Evolutionary conservation across 2,329 filamentous ascomycete genomes (phyloP), one percentile per base, ranked within the genome.

Genomic region (Clarireedia homoeocarpa): DNA sequence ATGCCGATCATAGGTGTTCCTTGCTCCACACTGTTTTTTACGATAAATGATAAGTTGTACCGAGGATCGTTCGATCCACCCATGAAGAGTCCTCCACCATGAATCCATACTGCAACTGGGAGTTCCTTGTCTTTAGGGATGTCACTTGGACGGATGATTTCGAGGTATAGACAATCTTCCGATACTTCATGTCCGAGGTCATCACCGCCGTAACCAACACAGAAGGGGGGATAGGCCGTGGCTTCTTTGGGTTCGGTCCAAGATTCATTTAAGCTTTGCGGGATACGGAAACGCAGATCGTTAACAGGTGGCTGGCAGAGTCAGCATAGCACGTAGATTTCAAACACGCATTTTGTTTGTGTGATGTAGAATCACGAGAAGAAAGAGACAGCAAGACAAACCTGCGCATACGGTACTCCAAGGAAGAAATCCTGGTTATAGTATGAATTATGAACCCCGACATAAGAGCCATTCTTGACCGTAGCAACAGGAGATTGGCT

Each of bases 21-120:
- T 20, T 75, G 73, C 5, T 68, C 60, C 2, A 73, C 69, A 0
- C 72, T 71, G 38, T 75, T 72, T 14, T 72, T 62, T 3, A 65
- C 58, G 5, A 64, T 60, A 50, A 59, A 65, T 12, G 53, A 59
- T 1, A 62, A 46, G 46, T 66, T 65, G 38, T 62, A 66, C 3
- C 63, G 57, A 2, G 45, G 6, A 42, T 66, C 62, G 17, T 55
- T 45, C 0, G 58, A 42, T 3, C 62, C 63, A 9, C 63, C 63
- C 65, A 71, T 66, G 53, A 65, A 71, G 36, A 74, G 74, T 6
- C 73, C 75, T 40, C 75, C 75, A 46, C 74, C 68, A 58, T 82
- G 75, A 47, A 82, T 81, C 78, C 79, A 83, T 0, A 81, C 73
- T 9, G 71, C 73, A 3, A 83, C 75, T 75, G 80, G n/a, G 79